A percentile compares a stretch with the other conserved stretches of the same genome.
phyloP scores from a whole-genome alignment of 192 early-diverging fungal species.

The Coemansia sp. region DNA sequence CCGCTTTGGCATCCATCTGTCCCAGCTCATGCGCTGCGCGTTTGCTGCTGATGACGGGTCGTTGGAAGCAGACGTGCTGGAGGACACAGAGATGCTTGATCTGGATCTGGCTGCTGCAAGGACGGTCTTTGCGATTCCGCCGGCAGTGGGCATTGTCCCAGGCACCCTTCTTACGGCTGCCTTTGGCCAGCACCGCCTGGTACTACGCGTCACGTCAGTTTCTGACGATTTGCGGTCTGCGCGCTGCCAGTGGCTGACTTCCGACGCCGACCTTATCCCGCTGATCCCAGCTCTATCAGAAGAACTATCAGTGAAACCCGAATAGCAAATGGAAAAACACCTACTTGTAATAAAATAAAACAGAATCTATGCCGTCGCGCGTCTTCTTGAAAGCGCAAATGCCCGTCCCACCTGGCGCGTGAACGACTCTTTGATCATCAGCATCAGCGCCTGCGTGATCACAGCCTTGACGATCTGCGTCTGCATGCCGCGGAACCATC shows the following conservation, averaged over 20 bases:
- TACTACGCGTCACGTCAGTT: not conserved
- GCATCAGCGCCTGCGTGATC: slow-evolving; percentile 95
- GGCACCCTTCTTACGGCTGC: not conserved
- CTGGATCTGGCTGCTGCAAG: too few relatives aligned
- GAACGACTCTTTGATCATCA: slow-evolving; percentile 94
- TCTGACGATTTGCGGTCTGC: not conserved
- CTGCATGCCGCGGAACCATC: slow-evolving; percentile 95
- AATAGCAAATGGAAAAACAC: too few relatives aligned
- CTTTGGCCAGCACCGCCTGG: not conserved
- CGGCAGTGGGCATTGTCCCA: not conserved
- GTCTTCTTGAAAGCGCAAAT: slow-evolving; percentile 18
- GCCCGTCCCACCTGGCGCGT: slow-evolving; percentile 46
- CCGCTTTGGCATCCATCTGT: slow-evolving; percentile 31
- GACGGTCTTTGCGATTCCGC: not conserved
- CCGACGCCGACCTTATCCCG: not conserved
- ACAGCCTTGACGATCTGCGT: slow-evolving; percentile 99
- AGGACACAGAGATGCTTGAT: too few relatives aligned
- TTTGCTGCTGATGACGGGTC: slow-evolving; percentile 3
- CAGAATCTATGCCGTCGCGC: not conserved
- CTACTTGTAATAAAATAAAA: not conserved
- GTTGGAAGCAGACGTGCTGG: not conserved
- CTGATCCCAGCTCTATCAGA: not conserved
- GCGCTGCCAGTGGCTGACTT: not conserved
- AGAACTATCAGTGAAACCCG: not conserved
- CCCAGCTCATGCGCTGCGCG: slow-evolving; percentile 22